Percentiles rank a stretch among this genome's conserved stretches.
Conservation (phyloP, 2,329 filamentous ascomycete species). For the Cladophialophora bantiana region DNA sequence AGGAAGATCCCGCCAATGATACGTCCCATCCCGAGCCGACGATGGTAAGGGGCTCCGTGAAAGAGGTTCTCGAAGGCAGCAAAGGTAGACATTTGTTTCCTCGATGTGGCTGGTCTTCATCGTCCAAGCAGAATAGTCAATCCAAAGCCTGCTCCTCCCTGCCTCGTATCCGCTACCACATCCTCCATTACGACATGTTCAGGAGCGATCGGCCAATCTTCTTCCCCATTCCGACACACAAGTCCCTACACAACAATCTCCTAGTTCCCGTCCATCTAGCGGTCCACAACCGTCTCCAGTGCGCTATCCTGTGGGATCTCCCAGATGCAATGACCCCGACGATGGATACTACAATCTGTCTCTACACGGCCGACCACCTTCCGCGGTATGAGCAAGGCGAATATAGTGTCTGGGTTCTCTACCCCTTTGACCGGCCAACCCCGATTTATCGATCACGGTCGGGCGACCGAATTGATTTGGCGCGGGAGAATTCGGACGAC, state of each 20-base stretch:
- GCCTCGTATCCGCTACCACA: conserved; percentile 16
- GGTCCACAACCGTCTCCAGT: conserved; percentile 27
- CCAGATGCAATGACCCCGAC: conserved; percentile 22
- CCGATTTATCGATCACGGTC: background rate
- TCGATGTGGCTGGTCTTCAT: background rate
- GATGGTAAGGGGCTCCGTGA: background rate
- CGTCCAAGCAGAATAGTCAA: background rate
- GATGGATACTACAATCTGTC: conserved; percentile 19
- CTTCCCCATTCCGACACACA: conserved; percentile 29
- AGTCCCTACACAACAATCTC: conserved; percentile 10
- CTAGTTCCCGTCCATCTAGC: conserved; percentile 34
- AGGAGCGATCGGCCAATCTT: conserved; percentile 27
- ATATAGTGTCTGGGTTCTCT: conserved; percentile 26
- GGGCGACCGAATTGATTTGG: background rate
- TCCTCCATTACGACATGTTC: conserved; percentile 31
- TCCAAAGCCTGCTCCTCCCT: background rate
- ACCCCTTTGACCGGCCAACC: conserved; percentile 22
- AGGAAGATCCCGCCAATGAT: conserved; percentile 10
- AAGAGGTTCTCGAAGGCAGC: background rate
- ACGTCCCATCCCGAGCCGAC: conserved; percentile 15
- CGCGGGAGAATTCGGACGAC: background rate
- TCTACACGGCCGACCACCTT: conserved; percentile 29
- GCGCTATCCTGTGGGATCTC: conserved; percentile 35
- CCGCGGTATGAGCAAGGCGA: conserved; percentile 16
- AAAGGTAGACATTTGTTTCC: background rate